Evolutionary conservation across 495 filamentous ascomycete species (phyloP), one percentile per base, ranked within the genome.

Genomic region (Penicillium cataractarum): DNA sequence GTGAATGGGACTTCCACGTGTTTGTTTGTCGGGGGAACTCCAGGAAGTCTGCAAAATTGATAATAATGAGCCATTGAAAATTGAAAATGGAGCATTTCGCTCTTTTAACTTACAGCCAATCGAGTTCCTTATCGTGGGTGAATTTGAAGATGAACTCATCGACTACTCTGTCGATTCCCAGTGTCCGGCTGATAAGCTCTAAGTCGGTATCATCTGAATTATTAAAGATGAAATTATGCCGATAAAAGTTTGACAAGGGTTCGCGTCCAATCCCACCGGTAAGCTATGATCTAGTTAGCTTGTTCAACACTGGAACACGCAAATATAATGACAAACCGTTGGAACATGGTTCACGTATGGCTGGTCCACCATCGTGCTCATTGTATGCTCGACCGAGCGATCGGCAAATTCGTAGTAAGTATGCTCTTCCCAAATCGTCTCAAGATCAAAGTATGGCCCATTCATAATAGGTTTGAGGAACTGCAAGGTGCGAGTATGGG

Each of bases 141-240:
- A 92, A 88, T 12, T 74, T 66, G 35, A 79, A 67, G 27, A 80
- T 72, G 21, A 86, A 73, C 61, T 85, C 84, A 56, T 86, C 83
- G 1, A 85, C 82, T 0, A 86, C 70, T 15, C 81, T 72, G 66
- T 86, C 82, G 15, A 78, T 77, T 0, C 84, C 84, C 13, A 85
- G 68, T 0, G 90, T 93, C 9, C 90, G 80, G 35, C 86, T 89
- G 6, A 92, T 68, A 2, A 93, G 78, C 64, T 89, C 84, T 54
- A 90, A 27, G 19, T 52, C 49, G 49, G 49, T 52, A 32, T 52
- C 49, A 1, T 52, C 49, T 3, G 49, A 52, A 8, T 52, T 52
- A 6, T 32, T 52, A 19, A 52, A 52, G 27, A 52, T 52, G 29
- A 52, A 52, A 22, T 21, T 52, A 15, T 52, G 49, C 15, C 15